Evolutionary conservation across 106 monocot species (phyloP).

Genomic region (Dendrobium chrysotoxum): DNA sequence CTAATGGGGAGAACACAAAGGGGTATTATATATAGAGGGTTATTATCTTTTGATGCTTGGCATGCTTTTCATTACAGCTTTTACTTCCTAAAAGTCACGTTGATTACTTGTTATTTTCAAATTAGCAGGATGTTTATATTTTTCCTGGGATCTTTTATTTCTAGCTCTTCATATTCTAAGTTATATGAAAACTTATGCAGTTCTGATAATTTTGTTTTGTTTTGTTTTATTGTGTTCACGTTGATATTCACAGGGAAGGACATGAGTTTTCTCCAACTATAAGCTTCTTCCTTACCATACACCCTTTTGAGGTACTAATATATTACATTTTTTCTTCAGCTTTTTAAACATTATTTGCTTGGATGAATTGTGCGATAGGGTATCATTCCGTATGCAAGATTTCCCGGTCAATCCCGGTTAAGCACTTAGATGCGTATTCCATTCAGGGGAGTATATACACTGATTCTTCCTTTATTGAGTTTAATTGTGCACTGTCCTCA

Average conservation of each 20-base stretch:
- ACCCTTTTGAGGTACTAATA: conserved; percentile 59
- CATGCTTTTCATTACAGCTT: neutral
- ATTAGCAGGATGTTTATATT: neutral
- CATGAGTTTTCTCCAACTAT: conserved; percentile 64
- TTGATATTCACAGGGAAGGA: conserved; percentile 51
- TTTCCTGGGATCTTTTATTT: neutral
- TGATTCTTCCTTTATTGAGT: too few relatives aligned
- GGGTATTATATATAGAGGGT: neutral
- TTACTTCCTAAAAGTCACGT: neutral
- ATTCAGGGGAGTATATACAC: too few relatives aligned
- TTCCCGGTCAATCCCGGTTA: neutral
- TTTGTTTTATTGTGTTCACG: neutral
- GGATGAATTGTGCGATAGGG: neutral
- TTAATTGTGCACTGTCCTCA: neutral
- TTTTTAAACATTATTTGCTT: neutral
- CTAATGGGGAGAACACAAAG: too few relatives aligned
- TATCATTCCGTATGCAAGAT: neutral
- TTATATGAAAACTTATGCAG: neutral
- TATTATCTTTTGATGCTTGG: neutral
- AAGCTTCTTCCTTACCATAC: conserved; percentile 68
- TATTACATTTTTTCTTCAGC: neutral
- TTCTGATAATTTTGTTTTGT: neutral
- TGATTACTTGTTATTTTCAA: neutral
- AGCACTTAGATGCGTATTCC: neutral
- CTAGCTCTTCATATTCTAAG: neutral